These are phyloP conservation scores for Camellia oleifera DNA, from an alignment of 179 eudicot species.

Conservation along the genomic window DNA sequence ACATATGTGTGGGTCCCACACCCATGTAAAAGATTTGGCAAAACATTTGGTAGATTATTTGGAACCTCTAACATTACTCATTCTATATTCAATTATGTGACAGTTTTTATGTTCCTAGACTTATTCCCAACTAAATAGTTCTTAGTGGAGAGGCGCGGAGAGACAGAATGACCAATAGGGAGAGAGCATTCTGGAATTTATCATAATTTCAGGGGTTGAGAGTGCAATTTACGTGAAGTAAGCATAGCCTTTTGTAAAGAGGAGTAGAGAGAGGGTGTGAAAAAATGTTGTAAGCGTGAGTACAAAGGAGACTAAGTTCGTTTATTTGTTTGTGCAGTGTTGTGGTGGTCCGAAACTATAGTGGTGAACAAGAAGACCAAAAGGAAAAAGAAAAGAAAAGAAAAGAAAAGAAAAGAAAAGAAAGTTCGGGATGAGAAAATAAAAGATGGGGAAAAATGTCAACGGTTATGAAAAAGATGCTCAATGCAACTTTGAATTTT, in stretches of 20 bases:
- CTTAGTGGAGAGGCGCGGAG: no score
- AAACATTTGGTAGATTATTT: no score
- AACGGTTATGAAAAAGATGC: conserved; percentile 29
- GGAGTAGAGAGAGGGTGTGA: not conserved
- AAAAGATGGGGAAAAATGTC: conserved; percentile 29
- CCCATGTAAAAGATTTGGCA: no score
- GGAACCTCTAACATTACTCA: no score
- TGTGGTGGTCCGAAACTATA: conserved; percentile 37
- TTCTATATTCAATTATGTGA: no score
- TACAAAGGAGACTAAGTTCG: conserved; percentile 16
- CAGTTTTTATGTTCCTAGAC: no score
- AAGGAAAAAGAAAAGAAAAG: conserved; percentile 16
- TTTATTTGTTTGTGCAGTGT: conserved; percentile 21
- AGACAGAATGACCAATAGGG: no score
- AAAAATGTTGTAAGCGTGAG: conserved; percentile 30
- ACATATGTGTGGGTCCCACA: no score
- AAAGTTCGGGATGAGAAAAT: conserved; percentile 10
- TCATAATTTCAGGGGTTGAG: no score
- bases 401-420: not conserved
- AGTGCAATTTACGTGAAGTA: no score
- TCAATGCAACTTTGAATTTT: conserved; percentile 13
- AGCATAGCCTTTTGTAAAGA: conserved; percentile 21
- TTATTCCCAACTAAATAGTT: no score
- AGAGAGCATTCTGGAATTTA: no score
- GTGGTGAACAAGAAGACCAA: conserved; percentile 20